phyloP scores from a whole-genome alignment of 164 flowering plant species.

The Nymphaea colorata region DNA sequence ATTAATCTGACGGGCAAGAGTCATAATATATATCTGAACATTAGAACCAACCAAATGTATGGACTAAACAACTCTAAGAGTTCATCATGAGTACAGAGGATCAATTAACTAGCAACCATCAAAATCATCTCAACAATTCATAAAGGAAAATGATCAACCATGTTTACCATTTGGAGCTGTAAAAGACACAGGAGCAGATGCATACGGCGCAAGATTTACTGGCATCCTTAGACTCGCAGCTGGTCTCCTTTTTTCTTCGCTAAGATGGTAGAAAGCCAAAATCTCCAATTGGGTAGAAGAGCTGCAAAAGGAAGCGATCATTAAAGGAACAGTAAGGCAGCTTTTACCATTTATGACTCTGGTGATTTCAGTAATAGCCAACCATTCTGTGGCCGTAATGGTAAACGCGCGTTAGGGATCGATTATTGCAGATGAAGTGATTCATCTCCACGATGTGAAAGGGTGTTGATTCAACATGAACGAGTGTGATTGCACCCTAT shows the following conservation, averaged over 20 bases:
- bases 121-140: neutral
- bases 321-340: neutral
- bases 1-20: too few species aligned
- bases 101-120: too few species aligned
- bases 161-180: conserved; percentile 49
- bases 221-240: conserved; percentile 40
- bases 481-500: too few species aligned
- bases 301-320: neutral
- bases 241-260: neutral
- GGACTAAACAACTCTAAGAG: neutral
- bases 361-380: neutral
- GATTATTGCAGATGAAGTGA: neutral
- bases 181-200: conserved; percentile 54
- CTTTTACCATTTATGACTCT: neutral
- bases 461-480: too few species aligned
- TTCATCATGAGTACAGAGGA: neutral
- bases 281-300: neutral
- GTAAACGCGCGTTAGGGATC: neutral
- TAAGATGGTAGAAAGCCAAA: neutral
- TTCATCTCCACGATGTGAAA: too few species aligned
- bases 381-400: neutral
- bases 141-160: neutral
- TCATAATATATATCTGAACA: too few species aligned
- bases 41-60: neutral
- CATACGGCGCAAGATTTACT: conserved; percentile 89